phyloP scores from a whole-genome alignment of 1,139 yeast species.

The Kodamaea suecica region DNA sequence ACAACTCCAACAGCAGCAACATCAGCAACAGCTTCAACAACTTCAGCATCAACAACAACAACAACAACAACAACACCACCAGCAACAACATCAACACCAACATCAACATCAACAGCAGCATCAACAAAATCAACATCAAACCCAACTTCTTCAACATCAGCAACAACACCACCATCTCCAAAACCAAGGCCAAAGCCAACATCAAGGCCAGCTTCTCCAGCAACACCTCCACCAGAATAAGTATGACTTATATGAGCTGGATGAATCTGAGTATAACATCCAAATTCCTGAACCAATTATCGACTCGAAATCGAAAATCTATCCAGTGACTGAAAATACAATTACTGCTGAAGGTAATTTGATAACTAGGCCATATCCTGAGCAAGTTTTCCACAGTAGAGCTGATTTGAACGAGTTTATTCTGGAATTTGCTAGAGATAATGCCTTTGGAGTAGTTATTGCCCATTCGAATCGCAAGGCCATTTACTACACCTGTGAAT shows the following conservation, averaged over 20 bases:
- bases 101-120: constrained; percentile 13
- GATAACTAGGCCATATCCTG: constrained; percentile 55
- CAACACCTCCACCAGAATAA: constrained; percentile 20
- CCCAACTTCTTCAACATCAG: constrained; percentile 7
- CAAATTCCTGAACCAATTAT: constrained; percentile 50
- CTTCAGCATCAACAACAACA: constrained; percentile 19
- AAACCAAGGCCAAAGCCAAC: constrained; percentile 3
- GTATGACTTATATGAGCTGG: constrained; percentile 25
- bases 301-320: constrained; percentile 44
- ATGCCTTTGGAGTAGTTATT: constrained; percentile 59
- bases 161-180: constrained; percentile 7
- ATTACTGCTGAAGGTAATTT: constrained; percentile 50
- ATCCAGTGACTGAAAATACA: constrained; percentile 47
- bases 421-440: constrained; percentile 54
- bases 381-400: constrained; percentile 49
- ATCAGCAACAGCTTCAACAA: constrained; percentile 16
- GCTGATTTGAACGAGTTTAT: constrained; percentile 54
- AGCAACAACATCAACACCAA: constrained; percentile 21
- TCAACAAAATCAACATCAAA: constrained; percentile 11
- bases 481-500: constrained; percentile 59
- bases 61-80: constrained; percentile 20
- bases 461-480: constrained; percentile 60
- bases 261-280: constrained; percentile 44
- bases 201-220: constrained; percentile 16
- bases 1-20: constrained; percentile 16